Evolutionary conservation across 345 rosid species (phyloP), one percentile per base, ranked within the genome.

Genomic region (Brassica juncea): DNA sequence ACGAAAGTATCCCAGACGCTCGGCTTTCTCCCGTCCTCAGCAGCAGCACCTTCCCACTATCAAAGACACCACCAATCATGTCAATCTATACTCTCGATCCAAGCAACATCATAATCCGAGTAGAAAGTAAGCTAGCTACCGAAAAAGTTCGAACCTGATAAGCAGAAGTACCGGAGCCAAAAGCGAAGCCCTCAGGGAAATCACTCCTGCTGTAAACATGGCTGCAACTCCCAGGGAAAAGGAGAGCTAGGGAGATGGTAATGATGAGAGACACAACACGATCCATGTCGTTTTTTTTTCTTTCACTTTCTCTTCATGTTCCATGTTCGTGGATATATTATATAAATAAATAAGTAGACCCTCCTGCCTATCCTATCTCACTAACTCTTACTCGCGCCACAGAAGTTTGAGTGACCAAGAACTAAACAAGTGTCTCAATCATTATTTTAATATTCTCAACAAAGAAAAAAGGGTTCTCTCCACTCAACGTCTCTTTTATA

Each of bases 1-100:
- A 9, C 63, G 63, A 59, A 59, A 9, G 63, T 59, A 59, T 59
- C 63, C 63, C 63, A 59, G 6, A 59, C 6, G n/a, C 63, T 59
- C 2, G 63, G 63, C 31, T 59, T 59, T 59, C 31, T 59, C 63
- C 63, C 63, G 7, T 59, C 63, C 10, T 59, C 63, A 9, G 14
- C 31, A 59, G 63, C 31, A 59, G 63, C 63, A 10, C 63, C 63
- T 59, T 59, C 63, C 63, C 63, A 59, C 63, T 59, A 23, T 23
- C 3, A 59, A 11, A 59, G n/a, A 59, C 63, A 49, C 55, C 19
- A 49, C 8, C 2, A 1, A 49, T 21, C 57, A 49, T 49, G 5
- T 49, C 19, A 44, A 12, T 10, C 25, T 23, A 23, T 42, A 14
- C 16, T 23, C 4, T 47, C 54, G 25, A 23, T 47, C 5, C 16